Base-by-base conservation (phyloP, 768 basidiomycete genomes). In the Mycena amicta region DNA sequence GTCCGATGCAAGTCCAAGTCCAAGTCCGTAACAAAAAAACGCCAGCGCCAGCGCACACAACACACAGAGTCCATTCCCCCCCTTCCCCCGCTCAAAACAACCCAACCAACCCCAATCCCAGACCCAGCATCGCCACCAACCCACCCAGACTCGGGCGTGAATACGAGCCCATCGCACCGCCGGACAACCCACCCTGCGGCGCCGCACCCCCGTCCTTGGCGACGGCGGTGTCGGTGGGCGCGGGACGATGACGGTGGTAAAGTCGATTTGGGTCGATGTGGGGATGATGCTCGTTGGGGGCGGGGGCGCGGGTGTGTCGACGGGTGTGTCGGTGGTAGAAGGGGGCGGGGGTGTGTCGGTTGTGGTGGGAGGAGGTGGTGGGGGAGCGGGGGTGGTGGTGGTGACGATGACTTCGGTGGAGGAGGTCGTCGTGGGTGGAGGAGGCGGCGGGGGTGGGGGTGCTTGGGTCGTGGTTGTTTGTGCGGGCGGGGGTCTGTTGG, bases 301-400 rank as follows among this genome's bases (percentile, higher is more conserved):
- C 5, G 46, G 33, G 6, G 8, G 33, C 15, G 43, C 13, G 43
- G 43, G 20, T 8, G 43, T 8, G 15, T 45, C 43, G 15, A 23
- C 43, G 43, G 22, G 13, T 13, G 43, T 6, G 13, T 6, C 6
- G 22, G 43, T 45, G 22, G 43, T 45, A 18, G 33, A 8, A 27
- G 50, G n/a, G 51, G 41, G n/a, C n/a, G n/a, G n/a, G 13, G 53
- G 52, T 33, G 52, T 43, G 2, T 52, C 50, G 33, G 58, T 45
- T 20, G 57, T 39, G 16, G 50, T 5, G 5, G 8, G 6, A 52
- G 33, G 11, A 28, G 52, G 22, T 28, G 57, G 5, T n/a, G n/a
- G n/a, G n/a, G n/a, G n/a, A n/a, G n/a, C n/a, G n/a, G n/a, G n/a
- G 16, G 45, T 11, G 58, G 58, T 11, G 15, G 46, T 5, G 20